Percentiles rank a stretch among this genome's conserved stretches.
These are phyloP conservation scores for Calamus simplicifolius DNA, from an alignment of 176 grass and related monocot species.

Conservation along the genomic window DNA sequence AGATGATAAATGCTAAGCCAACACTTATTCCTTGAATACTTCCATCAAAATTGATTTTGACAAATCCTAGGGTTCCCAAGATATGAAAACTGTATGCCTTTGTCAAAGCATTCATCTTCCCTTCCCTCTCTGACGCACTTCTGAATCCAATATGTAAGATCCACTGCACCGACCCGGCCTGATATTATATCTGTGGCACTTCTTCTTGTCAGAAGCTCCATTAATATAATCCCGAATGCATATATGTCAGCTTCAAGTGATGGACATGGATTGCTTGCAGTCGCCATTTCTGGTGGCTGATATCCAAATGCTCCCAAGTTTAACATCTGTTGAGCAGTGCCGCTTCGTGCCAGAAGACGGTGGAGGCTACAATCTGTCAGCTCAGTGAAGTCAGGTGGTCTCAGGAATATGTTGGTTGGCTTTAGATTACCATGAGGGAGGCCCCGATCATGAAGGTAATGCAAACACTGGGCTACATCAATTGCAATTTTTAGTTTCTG, in stretches of 20 bases:
- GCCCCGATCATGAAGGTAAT: constrained; percentile 75
- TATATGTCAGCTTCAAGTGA: constrained; percentile 81
- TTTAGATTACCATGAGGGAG: constrained; percentile 85
- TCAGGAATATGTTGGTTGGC: constrained; percentile 90
- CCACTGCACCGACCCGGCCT: constrained; percentile 69
- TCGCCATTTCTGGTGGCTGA: constrained; percentile 62
- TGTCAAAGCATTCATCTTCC: constrained; percentile 84
- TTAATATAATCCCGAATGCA: constrained; percentile 63
- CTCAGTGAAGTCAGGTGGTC: constrained; percentile 69
- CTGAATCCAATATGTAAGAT: constrained; percentile 98
- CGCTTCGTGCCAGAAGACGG: constrained; percentile 60
- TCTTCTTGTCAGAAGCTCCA: constrained; percentile 89
- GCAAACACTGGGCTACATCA: constrained; percentile 61
- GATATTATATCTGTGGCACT: constrained; percentile 95
- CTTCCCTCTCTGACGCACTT: constrained; percentile 89
- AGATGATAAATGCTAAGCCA: no score
- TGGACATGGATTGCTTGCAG: constrained; percentile 38
- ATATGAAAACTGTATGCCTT: no score
- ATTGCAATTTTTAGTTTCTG: constrained; percentile 79
- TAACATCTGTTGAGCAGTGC: constrained; percentile 74
- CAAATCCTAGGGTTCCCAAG: no score
- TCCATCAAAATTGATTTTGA: no score
- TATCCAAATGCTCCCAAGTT: constrained; percentile 82
- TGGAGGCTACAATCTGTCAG: constrained; percentile 77
- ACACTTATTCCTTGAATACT: no score